These are phyloP conservation scores for Poa annua DNA, from an alignment of 176 grass and related monocot species.

Conservation along the genomic window DNA sequence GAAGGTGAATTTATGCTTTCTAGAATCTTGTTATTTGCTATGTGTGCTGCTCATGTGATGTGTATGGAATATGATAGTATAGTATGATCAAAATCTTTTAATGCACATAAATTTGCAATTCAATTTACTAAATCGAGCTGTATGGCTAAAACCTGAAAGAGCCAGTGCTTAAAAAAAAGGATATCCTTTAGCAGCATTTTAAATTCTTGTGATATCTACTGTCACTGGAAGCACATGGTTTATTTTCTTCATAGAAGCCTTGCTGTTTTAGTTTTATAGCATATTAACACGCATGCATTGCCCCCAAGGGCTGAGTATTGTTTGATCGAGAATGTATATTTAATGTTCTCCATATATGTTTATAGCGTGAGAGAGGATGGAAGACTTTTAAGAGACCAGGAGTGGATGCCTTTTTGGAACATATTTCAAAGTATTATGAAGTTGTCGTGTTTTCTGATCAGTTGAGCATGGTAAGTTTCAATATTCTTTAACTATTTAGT, in stretches of 20 bases:
- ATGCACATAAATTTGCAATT: neutral
- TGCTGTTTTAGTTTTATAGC: conserved; percentile 16
- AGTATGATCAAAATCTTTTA: conserved; percentile 17
- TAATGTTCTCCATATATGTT: conserved; percentile 29
- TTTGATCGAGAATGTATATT: conserved; percentile 16
- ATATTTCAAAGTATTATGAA: conserved; percentile 89
- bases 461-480: conserved; percentile 73
- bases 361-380: conserved; percentile 95
- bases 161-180: conserved; percentile 13
- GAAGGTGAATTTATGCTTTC: conserved; percentile 60
- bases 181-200: neutral
- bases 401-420: conserved; percentile 96
- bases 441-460: conserved; percentile 99
- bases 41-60: neutral
- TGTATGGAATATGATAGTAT: neutral
- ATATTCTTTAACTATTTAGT: conserved; percentile 26
- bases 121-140: neutral
- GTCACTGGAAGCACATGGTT: neutral
- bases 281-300: neutral
- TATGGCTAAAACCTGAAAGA: neutral
- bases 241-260: conserved; percentile 4
- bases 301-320: neutral
- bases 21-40: neutral
- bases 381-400: conserved; percentile 98
- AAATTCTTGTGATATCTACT: conserved; percentile 7